Base-by-base conservation (phyloP, 208 protist species). In the Blastocrithidia nonstop region DNA sequence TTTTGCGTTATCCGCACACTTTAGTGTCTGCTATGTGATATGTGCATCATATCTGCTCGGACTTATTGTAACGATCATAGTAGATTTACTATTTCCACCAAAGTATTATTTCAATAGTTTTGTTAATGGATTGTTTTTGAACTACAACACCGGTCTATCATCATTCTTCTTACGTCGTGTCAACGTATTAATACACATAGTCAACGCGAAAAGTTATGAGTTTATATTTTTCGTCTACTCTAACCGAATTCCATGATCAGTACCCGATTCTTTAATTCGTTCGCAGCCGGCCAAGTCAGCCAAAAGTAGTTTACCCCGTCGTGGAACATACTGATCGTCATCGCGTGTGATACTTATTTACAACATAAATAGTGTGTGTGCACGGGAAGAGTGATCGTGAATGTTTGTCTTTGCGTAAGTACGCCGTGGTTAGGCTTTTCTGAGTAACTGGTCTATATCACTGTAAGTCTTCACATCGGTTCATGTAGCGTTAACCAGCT, bases 331-430 rank as follows among this genome's bases (percentile, higher is more conserved):
- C 31, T 80, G 68, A 24, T 59, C 21, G 11, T 57, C 60, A n/a
- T 72, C 67, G 47, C 76, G 80, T 8, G 62, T 45, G n/a, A 71
- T 85, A 24, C 69, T 62, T 24, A 91, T 56, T 52, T 84, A 67
- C 28, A 90, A 52, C 62, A 69, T 50, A 57, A 86, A 90, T 19
- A 90, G 66, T 17, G 81, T 86, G 57, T 91, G 82, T 1, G 82
- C 77, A 15, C 82, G 70, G 13, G 74, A 86, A 17, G 77, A 88
- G 46, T 71, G 70, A 37, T 88, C 71, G 63, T 88, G 80, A 52
- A 88, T 73, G 35, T 67, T 67, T 23, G 93, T 97, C 31, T 72
- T 59, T 1, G 86, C 79, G 54, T 95, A 93, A 6, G 87, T 88
- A 40, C 88, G 78, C 45, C 88, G 80, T 24, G 70, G 61, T 26